Percentiles rank a stretch among this genome's conserved stretches.
Conservation (phyloP, 163 green algal genomes). For the Picocystis sp. region DNA sequence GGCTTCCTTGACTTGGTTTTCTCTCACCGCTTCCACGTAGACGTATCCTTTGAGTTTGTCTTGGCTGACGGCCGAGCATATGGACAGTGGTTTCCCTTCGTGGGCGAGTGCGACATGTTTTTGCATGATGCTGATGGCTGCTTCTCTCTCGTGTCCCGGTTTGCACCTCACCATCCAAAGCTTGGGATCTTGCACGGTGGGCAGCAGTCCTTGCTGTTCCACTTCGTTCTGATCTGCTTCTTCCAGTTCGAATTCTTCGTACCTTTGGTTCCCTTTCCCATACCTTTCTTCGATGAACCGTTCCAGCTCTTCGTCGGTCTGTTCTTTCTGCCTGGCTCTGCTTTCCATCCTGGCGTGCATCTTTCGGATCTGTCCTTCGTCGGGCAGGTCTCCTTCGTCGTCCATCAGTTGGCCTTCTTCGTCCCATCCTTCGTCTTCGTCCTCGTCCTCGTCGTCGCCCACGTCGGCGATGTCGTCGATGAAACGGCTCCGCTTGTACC, state of each 20-base stretch:
- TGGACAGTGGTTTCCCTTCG: constrained; percentile 39
- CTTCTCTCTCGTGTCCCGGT: constrained; percentile 60
- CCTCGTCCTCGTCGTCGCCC: constrained; percentile 80
- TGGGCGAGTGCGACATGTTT: constrained; percentile 42
- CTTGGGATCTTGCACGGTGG: constrained; percentile 77
- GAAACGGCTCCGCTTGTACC: constrained; percentile 42
- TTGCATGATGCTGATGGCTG: constrained; percentile 73
- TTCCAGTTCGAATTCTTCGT: constrained; percentile 22
- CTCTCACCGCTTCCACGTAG: constrained; percentile 86
- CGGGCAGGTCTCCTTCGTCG: constrained; percentile 23
- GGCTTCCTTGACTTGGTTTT: constrained; percentile 60
- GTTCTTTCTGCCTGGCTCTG: constrained; percentile 14
- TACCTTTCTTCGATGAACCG: constrained; percentile 57
- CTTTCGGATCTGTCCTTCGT: constrained; percentile 6
- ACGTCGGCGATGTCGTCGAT: constrained; percentile 85
- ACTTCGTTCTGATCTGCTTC: constrained; percentile 29
- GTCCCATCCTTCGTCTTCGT: constrained; percentile 72
- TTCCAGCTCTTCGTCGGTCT: constrained; percentile 54
- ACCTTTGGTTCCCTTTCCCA: background rate
- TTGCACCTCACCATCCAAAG: constrained; percentile 65
- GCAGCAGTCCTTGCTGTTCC: constrained; percentile 75
- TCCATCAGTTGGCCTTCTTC: constrained; percentile 56
- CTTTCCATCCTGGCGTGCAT: background rate
- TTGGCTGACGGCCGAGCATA: constrained; percentile 65
- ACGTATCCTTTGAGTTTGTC: constrained; percentile 90